A percentile compares a stretch with the other conserved stretches of the same genome.
These are phyloP conservation scores for Acidiella bohemica DNA, from an alignment of 495 filamentous ascomycete species.

Conservation along the genomic window DNA sequence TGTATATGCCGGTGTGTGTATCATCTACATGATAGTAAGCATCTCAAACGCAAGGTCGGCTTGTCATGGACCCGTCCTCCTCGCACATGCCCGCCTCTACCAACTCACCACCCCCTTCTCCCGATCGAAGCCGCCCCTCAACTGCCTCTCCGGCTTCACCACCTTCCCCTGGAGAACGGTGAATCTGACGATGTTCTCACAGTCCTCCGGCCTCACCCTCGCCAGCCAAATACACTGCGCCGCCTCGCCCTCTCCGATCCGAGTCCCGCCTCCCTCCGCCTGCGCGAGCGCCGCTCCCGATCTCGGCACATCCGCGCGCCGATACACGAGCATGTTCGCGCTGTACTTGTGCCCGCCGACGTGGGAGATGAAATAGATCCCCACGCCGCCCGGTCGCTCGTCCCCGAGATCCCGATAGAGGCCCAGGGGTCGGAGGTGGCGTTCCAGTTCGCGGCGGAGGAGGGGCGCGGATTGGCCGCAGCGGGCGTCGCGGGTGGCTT, in stretches of 20 bases:
- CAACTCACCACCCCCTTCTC: conserved; percentile 70
- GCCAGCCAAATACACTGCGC: conserved; percentile 92
- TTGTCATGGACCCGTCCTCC: too few relatives aligned
- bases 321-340: conserved; percentile 85
- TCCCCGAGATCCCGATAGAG: conserved; percentile 81
- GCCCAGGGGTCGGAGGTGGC: conserved; percentile 71
- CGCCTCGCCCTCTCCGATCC: conserved; percentile 34
- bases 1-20: too few relatives aligned
- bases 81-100: conserved; percentile 31
- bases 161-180: conserved; percentile 90
- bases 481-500: conserved; percentile 81
- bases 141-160: conserved; percentile 67
- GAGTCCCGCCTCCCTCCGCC: conserved; percentile 16
- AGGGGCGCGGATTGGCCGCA: conserved; percentile 89
- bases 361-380: conserved; percentile 90
- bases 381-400: conserved; percentile 74
- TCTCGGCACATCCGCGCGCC: conserved; percentile 40
- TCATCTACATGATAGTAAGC: too few relatives aligned
- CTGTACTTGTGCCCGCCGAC: conserved; percentile 90
- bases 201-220: conserved; percentile 76
- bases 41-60: too few relatives aligned
- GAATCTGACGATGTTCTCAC: conserved; percentile 81
- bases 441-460: conserved; percentile 71
- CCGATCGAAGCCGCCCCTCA: conserved; percentile 85
- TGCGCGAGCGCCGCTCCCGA: conserved; percentile 34